Conservation (phyloP, 1,284 basidiomycete genomes). For the Golubevia pallescens region DNA sequence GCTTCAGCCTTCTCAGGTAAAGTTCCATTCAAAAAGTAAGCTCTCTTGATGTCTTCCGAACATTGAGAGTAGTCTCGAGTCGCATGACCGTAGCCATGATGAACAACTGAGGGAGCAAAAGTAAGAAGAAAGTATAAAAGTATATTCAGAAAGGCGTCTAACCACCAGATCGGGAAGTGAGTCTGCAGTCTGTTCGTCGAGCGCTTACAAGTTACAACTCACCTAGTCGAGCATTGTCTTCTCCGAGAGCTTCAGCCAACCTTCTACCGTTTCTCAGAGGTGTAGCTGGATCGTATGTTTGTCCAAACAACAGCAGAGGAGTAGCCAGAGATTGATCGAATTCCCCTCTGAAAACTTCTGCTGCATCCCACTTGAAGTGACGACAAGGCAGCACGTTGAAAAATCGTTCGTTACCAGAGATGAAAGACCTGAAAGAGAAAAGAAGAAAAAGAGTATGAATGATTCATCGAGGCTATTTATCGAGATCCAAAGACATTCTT, state of each 20-base stretch:
- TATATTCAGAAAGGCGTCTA: not conserved
- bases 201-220: too few relatives aligned
- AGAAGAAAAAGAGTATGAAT: too few relatives aligned
- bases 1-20: constrained; percentile 16
- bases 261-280: constrained; percentile 21
- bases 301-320: constrained; percentile 21
- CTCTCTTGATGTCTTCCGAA: constrained; percentile 14
- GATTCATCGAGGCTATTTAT: too few relatives aligned
- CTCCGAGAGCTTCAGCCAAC: constrained; percentile 19
- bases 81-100: constrained; percentile 26
- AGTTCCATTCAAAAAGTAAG: constrained; percentile 18
- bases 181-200: too few relatives aligned
- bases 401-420: constrained; percentile 25
- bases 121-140: not conserved
- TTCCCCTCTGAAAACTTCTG: constrained; percentile 22
- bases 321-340: constrained; percentile 16
- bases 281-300: constrained; percentile 31
- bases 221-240: constrained; percentile 18
- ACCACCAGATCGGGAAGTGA: too few relatives aligned
- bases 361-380: constrained; percentile 19
- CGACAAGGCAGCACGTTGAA: constrained; percentile 28
- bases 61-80: constrained; percentile 23
- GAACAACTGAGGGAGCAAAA: constrained; percentile 4
- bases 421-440: constrained; percentile 6
- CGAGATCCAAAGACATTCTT: too few relatives aligned